phyloP scores from a whole-genome alignment of 108 stramenopile species.

The Cyclostephanos invisitatus region DNA sequence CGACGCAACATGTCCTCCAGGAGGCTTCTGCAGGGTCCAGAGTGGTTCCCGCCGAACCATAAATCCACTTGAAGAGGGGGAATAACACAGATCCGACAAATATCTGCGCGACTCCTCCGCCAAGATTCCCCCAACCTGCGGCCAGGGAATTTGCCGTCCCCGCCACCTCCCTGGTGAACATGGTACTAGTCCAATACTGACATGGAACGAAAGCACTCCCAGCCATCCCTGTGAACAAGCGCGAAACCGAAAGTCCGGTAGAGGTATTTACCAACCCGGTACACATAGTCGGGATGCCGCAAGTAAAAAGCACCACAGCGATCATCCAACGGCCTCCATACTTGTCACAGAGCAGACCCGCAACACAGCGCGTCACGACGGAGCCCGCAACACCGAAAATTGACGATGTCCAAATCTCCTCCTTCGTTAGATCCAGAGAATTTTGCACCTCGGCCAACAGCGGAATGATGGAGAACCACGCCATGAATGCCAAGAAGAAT shows the following conservation, averaged over 20 bases:
- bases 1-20: constrained; percentile 79
- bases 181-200: constrained; percentile 88
- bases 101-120: constrained; percentile 62
- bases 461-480: constrained; percentile 73
- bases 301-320: constrained; percentile 48
- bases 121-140: constrained; percentile 94
- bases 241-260: constrained; percentile 60
- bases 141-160: constrained; percentile 90
- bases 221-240: constrained; percentile 83
- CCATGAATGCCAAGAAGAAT: constrained; percentile 68
- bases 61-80: constrained; percentile 78
- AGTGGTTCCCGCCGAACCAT: constrained; percentile 22
- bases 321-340: constrained; percentile 62
- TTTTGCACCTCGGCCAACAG: constrained; percentile 64
- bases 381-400: constrained; percentile 62
- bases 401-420: constrained; percentile 67
- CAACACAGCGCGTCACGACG: constrained; percentile 58
- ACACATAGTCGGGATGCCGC: constrained; percentile 82
- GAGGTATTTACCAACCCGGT: constrained; percentile 79
- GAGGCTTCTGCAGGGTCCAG: constrained; percentile 51
- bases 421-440: constrained; percentile 49
- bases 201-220: constrained; percentile 73
- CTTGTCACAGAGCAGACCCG: constrained; percentile 82
- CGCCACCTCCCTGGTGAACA: constrained; percentile 84
- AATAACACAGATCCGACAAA: constrained; percentile 77